Evolutionary conservation across 2,329 filamentous ascomycete genomes (phyloP).

Genomic region (Ramularia collo-cygni): DNA sequence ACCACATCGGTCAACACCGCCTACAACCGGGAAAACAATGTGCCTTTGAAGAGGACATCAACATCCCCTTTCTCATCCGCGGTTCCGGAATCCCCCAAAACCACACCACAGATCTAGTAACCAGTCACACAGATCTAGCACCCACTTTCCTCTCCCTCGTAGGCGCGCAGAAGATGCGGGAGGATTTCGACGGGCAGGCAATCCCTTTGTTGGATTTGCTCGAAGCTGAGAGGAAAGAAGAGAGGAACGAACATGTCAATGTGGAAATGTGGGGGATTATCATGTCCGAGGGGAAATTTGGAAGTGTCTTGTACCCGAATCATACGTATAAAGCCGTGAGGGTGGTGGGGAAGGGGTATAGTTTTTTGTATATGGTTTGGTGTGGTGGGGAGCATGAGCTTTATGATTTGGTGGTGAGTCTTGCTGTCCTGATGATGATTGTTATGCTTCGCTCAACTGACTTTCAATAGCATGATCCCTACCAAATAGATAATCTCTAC

Average conservation of each 20-base stretch:
- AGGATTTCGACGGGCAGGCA: slow-evolving; percentile 31
- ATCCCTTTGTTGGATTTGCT: slow-evolving; percentile 25
- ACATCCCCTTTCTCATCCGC: slow-evolving; percentile 34
- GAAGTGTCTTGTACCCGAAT: slow-evolving; percentile 21
- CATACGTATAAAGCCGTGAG: slow-evolving; percentile 30
- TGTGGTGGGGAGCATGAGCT: slow-evolving; percentile 62
- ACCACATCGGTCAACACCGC: slow-evolving; percentile 35
- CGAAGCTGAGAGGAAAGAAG: background rate
- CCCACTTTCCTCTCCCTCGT: slow-evolving; percentile 32
- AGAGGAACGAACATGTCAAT: slow-evolving; percentile 31
- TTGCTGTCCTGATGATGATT: no score
- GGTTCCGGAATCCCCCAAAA: slow-evolving; percentile 31
- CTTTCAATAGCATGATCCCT: slow-evolving; percentile 11
- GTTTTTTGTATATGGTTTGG: slow-evolving; percentile 61
- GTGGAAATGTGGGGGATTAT: slow-evolving; percentile 38
- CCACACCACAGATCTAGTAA: slow-evolving; percentile 28
- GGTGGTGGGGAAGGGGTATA: slow-evolving; percentile 39
- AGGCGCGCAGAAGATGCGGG: slow-evolving; percentile 18
- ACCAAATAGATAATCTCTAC: slow-evolving; percentile 20
- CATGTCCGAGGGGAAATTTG: slow-evolving; percentile 28
- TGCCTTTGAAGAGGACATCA: slow-evolving; percentile 35
- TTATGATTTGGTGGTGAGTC: slow-evolving; percentile 42
- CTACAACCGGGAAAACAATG: slow-evolving; percentile 35
- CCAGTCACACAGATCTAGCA: slow-evolving; percentile 35
- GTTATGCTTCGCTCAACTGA: no score